phyloP scores from a whole-genome alignment of 2,329 filamentous ascomycete species.

The Coniochaeta sp. region DNA sequence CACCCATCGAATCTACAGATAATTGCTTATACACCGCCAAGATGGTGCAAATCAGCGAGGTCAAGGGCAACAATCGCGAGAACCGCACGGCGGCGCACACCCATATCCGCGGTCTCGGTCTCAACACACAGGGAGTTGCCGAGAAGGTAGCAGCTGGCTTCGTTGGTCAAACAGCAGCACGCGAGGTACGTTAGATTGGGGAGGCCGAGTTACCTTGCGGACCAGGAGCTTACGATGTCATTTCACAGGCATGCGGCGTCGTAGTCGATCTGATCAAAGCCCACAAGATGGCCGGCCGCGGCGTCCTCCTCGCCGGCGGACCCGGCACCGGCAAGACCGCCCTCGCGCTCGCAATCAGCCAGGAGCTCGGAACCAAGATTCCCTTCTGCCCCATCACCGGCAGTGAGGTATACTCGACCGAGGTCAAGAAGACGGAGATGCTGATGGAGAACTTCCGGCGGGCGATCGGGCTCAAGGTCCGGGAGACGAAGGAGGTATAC shows the following conservation, averaged over 20 bases:
- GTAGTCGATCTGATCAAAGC: conserved; percentile 92
- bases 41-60: conserved; percentile 89
- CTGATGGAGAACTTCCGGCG: conserved; percentile 98
- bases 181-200: conserved; percentile 60
- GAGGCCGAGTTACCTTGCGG: not conserved
- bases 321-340: conserved; percentile 97
- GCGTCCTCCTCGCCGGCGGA: conserved; percentile 86
- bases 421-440: conserved; percentile 99
- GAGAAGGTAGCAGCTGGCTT: conserved; percentile 78
- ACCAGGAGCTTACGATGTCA: conserved; percentile 3
- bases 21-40: conserved; percentile 19
- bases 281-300: conserved; percentile 96
- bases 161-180: conserved; percentile 77
- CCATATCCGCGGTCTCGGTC: conserved; percentile 91
- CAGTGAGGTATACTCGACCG: conserved; percentile 94
- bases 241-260: conserved; percentile 76
- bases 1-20: not conserved
- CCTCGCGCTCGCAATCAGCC: conserved; percentile 87
- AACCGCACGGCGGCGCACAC: conserved; percentile 95
- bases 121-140: conserved; percentile 79
- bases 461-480: conserved; percentile 92
- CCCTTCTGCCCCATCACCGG: conserved; percentile 98
- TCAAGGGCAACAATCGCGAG: conserved; percentile 90
- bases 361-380: conserved; percentile 96
- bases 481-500: conserved; percentile 98